Conservation (phyloP, 192 early-diverging fungal genomes). For the Umbelopsis sp. region DNA sequence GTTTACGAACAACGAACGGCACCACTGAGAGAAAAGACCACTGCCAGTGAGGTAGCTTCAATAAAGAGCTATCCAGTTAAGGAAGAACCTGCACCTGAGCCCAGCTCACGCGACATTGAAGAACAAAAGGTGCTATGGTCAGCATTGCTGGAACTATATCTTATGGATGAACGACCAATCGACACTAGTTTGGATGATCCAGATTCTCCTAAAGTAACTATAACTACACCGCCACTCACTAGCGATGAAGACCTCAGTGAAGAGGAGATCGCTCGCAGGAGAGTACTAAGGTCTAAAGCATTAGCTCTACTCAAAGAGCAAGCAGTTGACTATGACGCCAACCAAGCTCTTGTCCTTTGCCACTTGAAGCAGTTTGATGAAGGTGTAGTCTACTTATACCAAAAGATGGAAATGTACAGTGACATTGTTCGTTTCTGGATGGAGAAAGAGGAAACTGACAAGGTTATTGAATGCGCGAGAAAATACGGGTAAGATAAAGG, state of each 20-base stretch:
- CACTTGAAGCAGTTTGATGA: slow-evolving; percentile 81
- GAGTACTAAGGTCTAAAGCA: slow-evolving; percentile 54
- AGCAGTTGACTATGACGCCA: slow-evolving; percentile 79
- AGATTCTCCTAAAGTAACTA: not conserved
- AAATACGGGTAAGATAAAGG: slow-evolving; percentile 59
- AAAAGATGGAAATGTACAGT: slow-evolving; percentile 76
- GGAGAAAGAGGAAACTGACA: slow-evolving; percentile 65
- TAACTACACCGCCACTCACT: too few relatives aligned
- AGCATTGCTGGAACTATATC: slow-evolving; percentile 89
- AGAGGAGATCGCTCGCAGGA: slow-evolving; percentile 18
- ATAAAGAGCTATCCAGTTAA: slow-evolving; percentile 13
- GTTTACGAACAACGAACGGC: slow-evolving; percentile 68
- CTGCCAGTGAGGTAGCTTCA: slow-evolving; percentile 17
- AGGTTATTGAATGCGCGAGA: slow-evolving; percentile 62
- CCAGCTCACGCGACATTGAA: slow-evolving; percentile 42
- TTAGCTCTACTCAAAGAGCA: slow-evolving; percentile 71
- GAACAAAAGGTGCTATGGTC: slow-evolving; percentile 86
- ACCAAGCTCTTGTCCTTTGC: slow-evolving; percentile 91
- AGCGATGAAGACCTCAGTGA: slow-evolving; percentile 3
- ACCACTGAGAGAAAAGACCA: slow-evolving; percentile 19
- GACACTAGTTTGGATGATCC: not conserved
- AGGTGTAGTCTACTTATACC: slow-evolving; percentile 87
- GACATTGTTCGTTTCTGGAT: slow-evolving; percentile 76
- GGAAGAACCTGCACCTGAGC: not conserved
- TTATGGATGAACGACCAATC: slow-evolving; percentile 51